Evolutionary conservation across 495 filamentous ascomycete genomes (phyloP), one percentile per base, ranked within the genome.

Genomic region (Lasiosphaeria ovina): DNA sequence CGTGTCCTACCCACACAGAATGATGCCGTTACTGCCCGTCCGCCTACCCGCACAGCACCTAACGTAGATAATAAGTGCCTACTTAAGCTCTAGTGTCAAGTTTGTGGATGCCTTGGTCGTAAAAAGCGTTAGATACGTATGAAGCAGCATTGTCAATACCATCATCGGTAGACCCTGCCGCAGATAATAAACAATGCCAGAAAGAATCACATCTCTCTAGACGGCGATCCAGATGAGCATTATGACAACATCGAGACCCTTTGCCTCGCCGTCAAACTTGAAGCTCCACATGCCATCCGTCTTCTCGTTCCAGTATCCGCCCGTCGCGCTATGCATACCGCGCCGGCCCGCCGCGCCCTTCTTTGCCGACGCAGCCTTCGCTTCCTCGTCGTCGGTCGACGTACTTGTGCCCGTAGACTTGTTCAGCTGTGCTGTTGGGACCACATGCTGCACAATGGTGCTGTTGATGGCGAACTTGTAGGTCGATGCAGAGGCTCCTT

Each of bases 271-370:
- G 66, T 93, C 89, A 72, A 90, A 96, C 79, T 98, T 98, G 79
- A 87, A 95, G 70, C 87, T 97, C 91, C 91, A 98, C 89, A 95
- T 96, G 55, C 94, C 94, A 69, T 98, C 94, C 59, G 86, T 91
- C 80, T 95, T 93, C 68, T 94, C 91, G 71, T 98, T 93, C 94
- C 94, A 98, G 80, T 89, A 98, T 3, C 92, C 95, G 45, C 91
- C 94, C 1, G 89, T 90, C 14, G 94, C 94, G 62, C 86, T 90
- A 80, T 98, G 94, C 94, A 98, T 97, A 47, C 94, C 94, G 54
- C 93, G 84, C 60, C 92, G 85, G 48, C 92, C 93, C 33, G 84
- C 85, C 71, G 88, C 81, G 5, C 77, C 76, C 74, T 82, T 83
- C 44, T 79, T 81, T 61, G 82, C 77, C 11, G 78, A 80, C 3